These are phyloP conservation scores for Spergularia marina DNA, from an alignment of 148 eudicot species.

Conservation along the genomic window DNA sequence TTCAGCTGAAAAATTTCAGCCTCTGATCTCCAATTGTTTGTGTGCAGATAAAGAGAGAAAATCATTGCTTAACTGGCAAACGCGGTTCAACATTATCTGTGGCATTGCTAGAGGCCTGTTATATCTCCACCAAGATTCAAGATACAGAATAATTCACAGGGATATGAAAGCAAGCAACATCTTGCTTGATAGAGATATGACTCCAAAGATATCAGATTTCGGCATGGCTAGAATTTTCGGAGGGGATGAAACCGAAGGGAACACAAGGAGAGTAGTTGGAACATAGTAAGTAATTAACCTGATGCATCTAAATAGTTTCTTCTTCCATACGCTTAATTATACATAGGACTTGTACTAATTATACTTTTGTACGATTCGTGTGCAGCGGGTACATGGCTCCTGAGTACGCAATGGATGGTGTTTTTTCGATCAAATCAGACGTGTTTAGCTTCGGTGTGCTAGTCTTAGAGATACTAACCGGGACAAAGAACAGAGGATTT, in stretches of 20 bases:
- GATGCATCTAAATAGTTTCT: neutral
- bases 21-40: too few species aligned
- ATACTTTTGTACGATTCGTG: neutral
- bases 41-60: constrained; percentile 43
- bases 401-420: constrained; percentile 45
- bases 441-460: constrained; percentile 53
- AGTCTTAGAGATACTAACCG: constrained; percentile 41
- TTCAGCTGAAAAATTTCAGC: too few species aligned
- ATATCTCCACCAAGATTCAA: constrained; percentile 82
- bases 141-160: constrained; percentile 65
- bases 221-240: constrained; percentile 89
- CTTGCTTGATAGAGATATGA: constrained; percentile 60
- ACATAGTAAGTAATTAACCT: constrained; percentile 53
- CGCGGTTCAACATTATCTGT: constrained; percentile 58
- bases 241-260: constrained; percentile 61
- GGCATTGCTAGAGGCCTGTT: constrained; percentile 68
- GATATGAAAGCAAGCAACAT: constrained; percentile 80
- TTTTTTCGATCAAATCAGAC: constrained; percentile 45
- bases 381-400: constrained; percentile 56
- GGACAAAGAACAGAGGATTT: constrained; percentile 35
- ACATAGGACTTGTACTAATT: neutral
- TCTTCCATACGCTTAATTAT: neutral
- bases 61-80: constrained; percentile 50
- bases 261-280: constrained; percentile 65
- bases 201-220: constrained; percentile 78